These are phyloP conservation scores for Panicum hallii DNA, from an alignment of 202 grass and related monocot species.

Conservation along the genomic window DNA sequence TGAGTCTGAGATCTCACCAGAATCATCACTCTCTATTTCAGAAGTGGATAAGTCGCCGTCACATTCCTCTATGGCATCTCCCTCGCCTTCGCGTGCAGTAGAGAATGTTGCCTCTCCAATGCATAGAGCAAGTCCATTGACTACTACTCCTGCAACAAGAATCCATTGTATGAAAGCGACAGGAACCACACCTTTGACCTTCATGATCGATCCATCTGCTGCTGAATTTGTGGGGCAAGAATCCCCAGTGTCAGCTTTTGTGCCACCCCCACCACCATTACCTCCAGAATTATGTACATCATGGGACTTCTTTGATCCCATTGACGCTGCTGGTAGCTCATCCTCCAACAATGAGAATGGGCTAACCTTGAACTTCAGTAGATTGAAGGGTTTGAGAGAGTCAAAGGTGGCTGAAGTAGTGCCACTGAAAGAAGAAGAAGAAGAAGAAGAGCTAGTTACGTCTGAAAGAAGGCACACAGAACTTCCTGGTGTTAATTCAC, in stretches of 20 bases:
- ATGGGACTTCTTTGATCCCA: slow-evolving; percentile 93
- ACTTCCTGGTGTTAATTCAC: slow-evolving; percentile 33
- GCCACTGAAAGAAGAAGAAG: slow-evolving; percentile 57
- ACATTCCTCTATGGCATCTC: slow-evolving; percentile 88
- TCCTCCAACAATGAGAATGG: slow-evolving; percentile 48
- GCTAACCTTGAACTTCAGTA: slow-evolving; percentile 57
- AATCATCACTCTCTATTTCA: slow-evolving; percentile 81
- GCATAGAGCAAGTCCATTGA: slow-evolving; percentile 49
- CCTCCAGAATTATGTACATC: slow-evolving; percentile 52
- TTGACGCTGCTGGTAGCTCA: slow-evolving; percentile 34
- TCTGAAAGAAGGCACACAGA: slow-evolving; percentile 38
- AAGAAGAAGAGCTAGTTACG: slow-evolving; percentile 32
- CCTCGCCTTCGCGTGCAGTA: slow-evolving; percentile 61
- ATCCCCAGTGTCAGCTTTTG: slow-evolving; percentile 56
- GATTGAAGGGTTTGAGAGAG: slow-evolving; percentile 67
- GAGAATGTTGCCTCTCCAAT: slow-evolving; percentile 51
- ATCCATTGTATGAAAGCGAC: slow-evolving; percentile 64
- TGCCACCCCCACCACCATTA: slow-evolving; percentile 51
- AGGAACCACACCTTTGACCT: slow-evolving; percentile 53
- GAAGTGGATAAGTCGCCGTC: slow-evolving; percentile 88
- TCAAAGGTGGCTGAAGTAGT: slow-evolving; percentile 57
- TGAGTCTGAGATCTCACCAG: slow-evolving; percentile 71
- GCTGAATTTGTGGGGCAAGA: slow-evolving; percentile 58
- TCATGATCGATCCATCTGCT: slow-evolving; percentile 70
- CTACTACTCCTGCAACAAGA: slow-evolving; percentile 49